These are phyloP conservation scores for Boletus tylopilopsis DNA, from an alignment of 768 basidiomycete species.

Conservation along the genomic window DNA sequence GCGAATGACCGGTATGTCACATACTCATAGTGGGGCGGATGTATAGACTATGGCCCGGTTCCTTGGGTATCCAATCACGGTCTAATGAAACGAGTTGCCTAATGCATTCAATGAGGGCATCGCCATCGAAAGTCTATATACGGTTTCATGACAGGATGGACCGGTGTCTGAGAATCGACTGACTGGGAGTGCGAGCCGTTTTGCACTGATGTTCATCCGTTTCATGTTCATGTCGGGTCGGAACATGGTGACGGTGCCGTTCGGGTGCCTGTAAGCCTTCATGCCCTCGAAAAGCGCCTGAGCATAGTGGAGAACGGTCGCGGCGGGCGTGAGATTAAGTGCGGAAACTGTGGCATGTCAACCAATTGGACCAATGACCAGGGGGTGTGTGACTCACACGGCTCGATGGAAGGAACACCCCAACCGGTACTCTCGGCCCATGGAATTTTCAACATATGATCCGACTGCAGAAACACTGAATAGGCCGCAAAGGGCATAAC, in stretches of 20 bases:
- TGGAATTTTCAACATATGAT: slow-evolving; percentile 80
- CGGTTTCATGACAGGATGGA: slow-evolving; percentile 2
- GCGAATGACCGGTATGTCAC: slow-evolving; percentile 5
- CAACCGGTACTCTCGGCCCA: slow-evolving; percentile 77
- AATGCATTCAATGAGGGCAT: slow-evolving; percentile 71
- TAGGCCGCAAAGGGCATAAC: slow-evolving; percentile 6
- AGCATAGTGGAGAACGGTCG: slow-evolving; percentile 89
- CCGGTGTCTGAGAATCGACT: slow-evolving; percentile 19
- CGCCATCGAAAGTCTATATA: slow-evolving; percentile 69
- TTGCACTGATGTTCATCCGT: slow-evolving; percentile 85
- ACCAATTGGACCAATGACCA: background rate
- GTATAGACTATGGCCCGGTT: slow-evolving; percentile 87
- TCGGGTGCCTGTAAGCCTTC: slow-evolving; percentile 82
- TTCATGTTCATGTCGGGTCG: slow-evolving; percentile 98
- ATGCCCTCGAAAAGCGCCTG: slow-evolving; percentile 90
- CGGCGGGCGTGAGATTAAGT: slow-evolving; percentile 30
- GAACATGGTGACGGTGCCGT: slow-evolving; percentile 79
- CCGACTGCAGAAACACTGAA: slow-evolving; percentile 46
- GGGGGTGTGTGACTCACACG: slow-evolving; percentile 53
- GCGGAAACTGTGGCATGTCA: slow-evolving; percentile 19
- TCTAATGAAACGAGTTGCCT: slow-evolving; percentile 84
- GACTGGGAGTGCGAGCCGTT: slow-evolving; percentile 73
- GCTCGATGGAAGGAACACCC: slow-evolving; percentile 77
- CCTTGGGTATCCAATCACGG: slow-evolving; percentile 86
- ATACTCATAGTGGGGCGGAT: slow-evolving; percentile 75